Evolutionary conservation across 2,329 filamentous ascomycete species (phyloP), one percentile per base, ranked within the genome.

Genomic region (Colletotrichum tropicicola): DNA sequence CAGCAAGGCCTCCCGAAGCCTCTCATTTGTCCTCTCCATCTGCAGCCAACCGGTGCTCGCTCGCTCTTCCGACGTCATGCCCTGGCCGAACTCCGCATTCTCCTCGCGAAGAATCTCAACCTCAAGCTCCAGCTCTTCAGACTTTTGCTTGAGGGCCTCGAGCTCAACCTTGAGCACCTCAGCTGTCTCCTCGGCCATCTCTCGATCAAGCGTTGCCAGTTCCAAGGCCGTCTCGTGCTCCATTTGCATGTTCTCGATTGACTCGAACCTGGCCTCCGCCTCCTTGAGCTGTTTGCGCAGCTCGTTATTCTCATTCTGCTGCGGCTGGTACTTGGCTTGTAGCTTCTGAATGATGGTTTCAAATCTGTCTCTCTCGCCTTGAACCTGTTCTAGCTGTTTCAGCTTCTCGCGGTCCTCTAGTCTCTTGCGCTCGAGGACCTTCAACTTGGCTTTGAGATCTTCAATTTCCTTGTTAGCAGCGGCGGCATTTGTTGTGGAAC

Each of bases 161-260:
- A 97, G 81, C 73, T 99, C 94, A 2, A 87, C 85, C 75, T 94
- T 96, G 53, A 91, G 83, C 17, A 91, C 89, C 70, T 98, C 96
- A 1, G 92, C 91, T 44, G 90, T 93, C 78, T 98, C 95, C 77
- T 99, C 94, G 0, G 96, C 96, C 92, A 98, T 97, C 77, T 99
- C 95, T 45, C 93, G 89, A 74, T 99, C 96, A 25, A 99, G 82
- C 0, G 92, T 91, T 6, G 94, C 93, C 78, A 96, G 87, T 78
- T 99, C 96, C 73, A 98, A 80, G 6, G 92, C 88, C 4, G 90
- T 87, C 28, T 98, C 96, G 75, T 97, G 90, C 69, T 98, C 94
- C 7, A 92, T 91, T 74, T 96, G 91, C 57, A 91, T 83, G 28
- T 86, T 84, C 70, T 95, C 92, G 3, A 96, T 82, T 21, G 88